These are phyloP conservation scores for Xylaria sp. DNA, from an alignment of 2,329 filamentous ascomycete genomes.

Conservation along the genomic window DNA sequence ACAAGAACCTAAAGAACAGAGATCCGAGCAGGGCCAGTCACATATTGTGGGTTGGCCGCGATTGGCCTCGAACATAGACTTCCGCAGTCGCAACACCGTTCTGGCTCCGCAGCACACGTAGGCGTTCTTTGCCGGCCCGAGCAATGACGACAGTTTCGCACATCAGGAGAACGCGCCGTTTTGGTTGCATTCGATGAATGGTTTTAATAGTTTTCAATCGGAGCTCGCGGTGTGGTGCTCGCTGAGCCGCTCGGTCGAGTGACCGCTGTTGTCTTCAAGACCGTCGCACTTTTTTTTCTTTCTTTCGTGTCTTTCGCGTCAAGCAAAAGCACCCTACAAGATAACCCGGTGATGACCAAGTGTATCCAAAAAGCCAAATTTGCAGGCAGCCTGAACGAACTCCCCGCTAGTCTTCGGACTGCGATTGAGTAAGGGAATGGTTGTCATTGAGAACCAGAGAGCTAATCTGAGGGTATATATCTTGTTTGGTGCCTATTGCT, in stretches of 20 bases:
- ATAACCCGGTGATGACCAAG: constrained; percentile 63
- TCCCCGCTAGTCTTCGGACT: constrained; percentile 25
- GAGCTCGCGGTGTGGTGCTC: constrained; percentile 55
- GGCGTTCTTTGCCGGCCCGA: constrained; percentile 35
- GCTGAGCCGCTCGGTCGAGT: constrained; percentile 40
- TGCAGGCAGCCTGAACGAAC: constrained; percentile 59
- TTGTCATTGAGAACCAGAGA: constrained; percentile 67
- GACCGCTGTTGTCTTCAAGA: constrained; percentile 32
- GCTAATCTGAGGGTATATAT: constrained; percentile 65
- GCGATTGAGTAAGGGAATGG: constrained; percentile 47
- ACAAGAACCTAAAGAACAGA: constrained; percentile 59
- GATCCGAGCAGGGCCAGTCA: constrained; percentile 58
- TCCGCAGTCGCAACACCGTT: constrained; percentile 26
- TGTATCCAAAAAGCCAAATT: constrained; percentile 68
- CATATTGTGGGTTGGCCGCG: constrained; percentile 29
- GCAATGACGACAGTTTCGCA: constrained; percentile 48
- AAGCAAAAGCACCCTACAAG: constrained; percentile 43
- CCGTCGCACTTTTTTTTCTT: constrained; percentile 25
- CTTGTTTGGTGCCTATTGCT: constrained; percentile 24
- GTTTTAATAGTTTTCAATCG: constrained; percentile 64
- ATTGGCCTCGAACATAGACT: constrained; percentile 28
- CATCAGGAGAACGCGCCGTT: constrained; percentile 40
- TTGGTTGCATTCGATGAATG: constrained; percentile 44
- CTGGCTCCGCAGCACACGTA: constrained; percentile 31
- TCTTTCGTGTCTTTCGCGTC: constrained; percentile 34